phyloP scores from a whole-genome alignment of 305 asterid genomes.

The Plantago coronopus region DNA sequence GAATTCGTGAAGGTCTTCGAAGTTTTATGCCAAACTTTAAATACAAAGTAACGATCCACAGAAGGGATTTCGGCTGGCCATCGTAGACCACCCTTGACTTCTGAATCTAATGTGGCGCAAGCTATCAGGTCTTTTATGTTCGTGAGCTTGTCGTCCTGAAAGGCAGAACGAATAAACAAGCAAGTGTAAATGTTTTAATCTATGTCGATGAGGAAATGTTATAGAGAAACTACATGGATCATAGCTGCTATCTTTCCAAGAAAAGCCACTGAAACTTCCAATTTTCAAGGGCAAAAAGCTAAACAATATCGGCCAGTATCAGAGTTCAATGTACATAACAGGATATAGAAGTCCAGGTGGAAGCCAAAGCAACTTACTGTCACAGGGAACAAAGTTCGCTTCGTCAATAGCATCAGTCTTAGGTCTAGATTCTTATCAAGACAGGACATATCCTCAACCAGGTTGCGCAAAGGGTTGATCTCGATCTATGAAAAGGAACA shows the following conservation, averaged over 20 bases:
- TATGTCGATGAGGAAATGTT: background rate
- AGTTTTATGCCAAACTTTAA: constrained; percentile 39
- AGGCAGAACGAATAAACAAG: constrained; percentile 9
- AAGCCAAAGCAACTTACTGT: constrained; percentile 30
- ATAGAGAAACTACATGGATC: too few relatives aligned
- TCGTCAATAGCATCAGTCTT: constrained; percentile 46
- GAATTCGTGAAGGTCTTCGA: constrained; percentile 28
- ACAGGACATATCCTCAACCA: constrained; percentile 46
- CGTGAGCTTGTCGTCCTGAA: constrained; percentile 50
- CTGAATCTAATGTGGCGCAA: constrained; percentile 39
- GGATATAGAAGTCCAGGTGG: too few relatives aligned
- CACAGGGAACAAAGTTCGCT: constrained; percentile 27
- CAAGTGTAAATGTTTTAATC: background rate
- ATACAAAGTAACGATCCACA: constrained; percentile 34
- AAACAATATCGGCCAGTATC: too few relatives aligned
- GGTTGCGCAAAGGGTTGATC: constrained; percentile 41
- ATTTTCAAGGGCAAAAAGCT: background rate
- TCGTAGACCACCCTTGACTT: constrained; percentile 47
- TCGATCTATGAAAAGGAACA: constrained; percentile 28
- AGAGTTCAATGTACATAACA: too few relatives aligned
- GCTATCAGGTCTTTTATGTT: constrained; percentile 32
- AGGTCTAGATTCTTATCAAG: constrained; percentile 39
- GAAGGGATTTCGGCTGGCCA: constrained; percentile 47
- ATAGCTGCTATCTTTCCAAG: background rate
- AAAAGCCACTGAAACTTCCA: background rate